A percentile compares a stretch with the other conserved stretches of the same genome.
These are phyloP conservation scores for Vaccinium myrtillus DNA, from an alignment of 148 eudicot genomes.

Conservation along the genomic window DNA sequence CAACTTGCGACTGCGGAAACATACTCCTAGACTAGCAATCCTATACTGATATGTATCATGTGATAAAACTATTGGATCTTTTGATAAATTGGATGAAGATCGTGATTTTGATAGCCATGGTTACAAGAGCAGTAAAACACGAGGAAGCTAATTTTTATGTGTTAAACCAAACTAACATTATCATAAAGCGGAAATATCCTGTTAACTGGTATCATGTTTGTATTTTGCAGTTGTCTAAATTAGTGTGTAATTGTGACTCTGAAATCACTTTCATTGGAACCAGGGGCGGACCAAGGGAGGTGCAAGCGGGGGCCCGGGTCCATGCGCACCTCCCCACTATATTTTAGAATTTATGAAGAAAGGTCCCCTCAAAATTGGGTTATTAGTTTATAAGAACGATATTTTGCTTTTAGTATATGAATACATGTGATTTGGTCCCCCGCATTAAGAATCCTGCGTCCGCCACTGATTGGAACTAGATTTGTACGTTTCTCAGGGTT, in stretches of 20 bases:
- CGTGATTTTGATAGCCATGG: neutral
- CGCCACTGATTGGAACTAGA: neutral
- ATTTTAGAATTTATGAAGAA: too few species aligned
- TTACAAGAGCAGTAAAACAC: neutral
- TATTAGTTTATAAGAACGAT: too few species aligned
- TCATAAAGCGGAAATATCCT: neutral
- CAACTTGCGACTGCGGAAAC: neutral
- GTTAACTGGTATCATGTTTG: neutral
- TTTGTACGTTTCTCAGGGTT: neutral
- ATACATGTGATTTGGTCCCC: too few species aligned
- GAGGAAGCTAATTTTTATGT: neutral
- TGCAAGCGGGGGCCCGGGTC: too few species aligned
- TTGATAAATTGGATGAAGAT: neutral
- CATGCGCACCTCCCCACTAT: too few species aligned
- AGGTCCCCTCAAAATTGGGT: too few species aligned
- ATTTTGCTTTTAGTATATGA: too few species aligned
- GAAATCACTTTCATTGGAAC: constrained; percentile 1
- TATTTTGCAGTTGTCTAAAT: neutral
- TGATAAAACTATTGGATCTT: neutral
- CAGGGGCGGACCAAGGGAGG: too few species aligned
- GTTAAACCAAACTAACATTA: neutral
- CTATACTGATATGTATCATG: neutral
- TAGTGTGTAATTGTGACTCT: neutral
- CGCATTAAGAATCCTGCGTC: too few species aligned
- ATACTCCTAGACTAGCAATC: neutral